A percentile compares a stretch with the other conserved stretches of the same genome.
These are phyloP conservation scores for Paramecium primaurelia DNA, from an alignment of 73 alveolate species.

Conservation along the genomic window DNA sequence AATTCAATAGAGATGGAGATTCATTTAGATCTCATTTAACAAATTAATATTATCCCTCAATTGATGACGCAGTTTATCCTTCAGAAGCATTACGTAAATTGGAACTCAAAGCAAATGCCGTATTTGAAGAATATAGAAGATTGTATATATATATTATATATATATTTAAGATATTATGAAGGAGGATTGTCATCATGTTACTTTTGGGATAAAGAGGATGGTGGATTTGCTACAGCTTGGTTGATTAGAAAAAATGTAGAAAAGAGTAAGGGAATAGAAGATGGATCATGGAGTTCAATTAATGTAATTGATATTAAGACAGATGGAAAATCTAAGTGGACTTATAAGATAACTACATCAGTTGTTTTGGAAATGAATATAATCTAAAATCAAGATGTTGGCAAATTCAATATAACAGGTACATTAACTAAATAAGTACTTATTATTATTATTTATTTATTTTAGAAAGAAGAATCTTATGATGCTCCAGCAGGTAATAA, in stretches of 20 bases:
- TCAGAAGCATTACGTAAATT: slow-evolving; percentile 39
- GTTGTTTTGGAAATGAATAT: slow-evolving; percentile 60
- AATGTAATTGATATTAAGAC: slow-evolving; percentile 66
- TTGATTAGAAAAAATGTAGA: slow-evolving; percentile 59
- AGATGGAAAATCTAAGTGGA: slow-evolving; percentile 32
- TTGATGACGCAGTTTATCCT: slow-evolving; percentile 61
- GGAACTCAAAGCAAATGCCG: slow-evolving; percentile 59
- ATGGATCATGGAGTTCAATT: slow-evolving; percentile 82
- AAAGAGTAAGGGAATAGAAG: slow-evolving; percentile 66
- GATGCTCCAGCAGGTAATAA: background rate
- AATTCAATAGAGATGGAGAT: slow-evolving; percentile 74
- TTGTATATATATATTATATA: background rate
- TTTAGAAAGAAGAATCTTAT: slow-evolving; percentile 53
- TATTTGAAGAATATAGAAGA: slow-evolving; percentile 57
- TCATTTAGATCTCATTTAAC: slow-evolving; percentile 68
- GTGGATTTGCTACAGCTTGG: slow-evolving; percentile 57
- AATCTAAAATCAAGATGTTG: background rate
- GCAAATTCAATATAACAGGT: slow-evolving; percentile 54
- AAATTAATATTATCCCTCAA: slow-evolving; percentile 63
- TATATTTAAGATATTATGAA: slow-evolving; percentile 44
- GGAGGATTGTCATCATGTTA: slow-evolving; percentile 50
- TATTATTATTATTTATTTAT: background rate
- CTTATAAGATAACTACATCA: slow-evolving; percentile 50
- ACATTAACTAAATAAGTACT: slow-evolving; percentile 51
- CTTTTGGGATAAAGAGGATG: slow-evolving; percentile 62